Evolutionary conservation across 2,329 filamentous ascomycete species (phyloP).

Genomic region (Monosporascus sp.): DNA sequence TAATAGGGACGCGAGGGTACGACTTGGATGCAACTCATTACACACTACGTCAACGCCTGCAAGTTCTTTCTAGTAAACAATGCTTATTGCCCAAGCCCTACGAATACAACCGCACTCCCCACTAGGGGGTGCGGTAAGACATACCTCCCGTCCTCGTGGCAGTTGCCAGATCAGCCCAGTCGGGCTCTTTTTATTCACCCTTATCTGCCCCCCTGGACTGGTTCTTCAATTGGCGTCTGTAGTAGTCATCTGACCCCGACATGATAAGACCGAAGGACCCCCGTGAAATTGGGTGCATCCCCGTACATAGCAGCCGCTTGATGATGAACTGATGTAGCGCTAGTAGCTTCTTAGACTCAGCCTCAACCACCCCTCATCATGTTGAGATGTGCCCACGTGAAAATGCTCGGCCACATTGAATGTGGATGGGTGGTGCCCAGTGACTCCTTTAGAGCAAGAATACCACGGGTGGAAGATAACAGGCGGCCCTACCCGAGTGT

Average conservation of each 20-base stretch:
- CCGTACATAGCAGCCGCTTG: too few relatives aligned
- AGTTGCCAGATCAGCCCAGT: too few relatives aligned
- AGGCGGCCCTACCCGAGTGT: too few relatives aligned
- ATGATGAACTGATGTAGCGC: not conserved
- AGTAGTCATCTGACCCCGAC: too few relatives aligned
- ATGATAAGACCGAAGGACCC: too few relatives aligned
- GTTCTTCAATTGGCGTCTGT: too few relatives aligned
- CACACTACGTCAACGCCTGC: slow-evolving; percentile 17
- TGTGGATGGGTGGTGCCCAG: not conserved
- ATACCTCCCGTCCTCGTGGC: too few relatives aligned
- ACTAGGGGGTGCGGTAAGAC: too few relatives aligned
- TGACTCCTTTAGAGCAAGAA: not conserved
- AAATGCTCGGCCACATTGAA: not conserved
- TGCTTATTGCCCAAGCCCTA: not conserved
- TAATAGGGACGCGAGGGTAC: not conserved
- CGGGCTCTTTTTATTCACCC: too few relatives aligned
- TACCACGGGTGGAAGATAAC: too few relatives aligned
- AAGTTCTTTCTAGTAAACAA: not conserved
- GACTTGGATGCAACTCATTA: slow-evolving; percentile 7
- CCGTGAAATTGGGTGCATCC: too few relatives aligned
- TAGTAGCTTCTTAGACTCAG: not conserved
- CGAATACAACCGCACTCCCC: not conserved
- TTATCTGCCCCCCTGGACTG: too few relatives aligned
- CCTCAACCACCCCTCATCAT: not conserved
- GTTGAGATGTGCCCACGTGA: not conserved